Evolutionary conservation across 2,329 filamentous ascomycete genomes (phyloP).

Genomic region (Paracamarosporium sp.): DNA sequence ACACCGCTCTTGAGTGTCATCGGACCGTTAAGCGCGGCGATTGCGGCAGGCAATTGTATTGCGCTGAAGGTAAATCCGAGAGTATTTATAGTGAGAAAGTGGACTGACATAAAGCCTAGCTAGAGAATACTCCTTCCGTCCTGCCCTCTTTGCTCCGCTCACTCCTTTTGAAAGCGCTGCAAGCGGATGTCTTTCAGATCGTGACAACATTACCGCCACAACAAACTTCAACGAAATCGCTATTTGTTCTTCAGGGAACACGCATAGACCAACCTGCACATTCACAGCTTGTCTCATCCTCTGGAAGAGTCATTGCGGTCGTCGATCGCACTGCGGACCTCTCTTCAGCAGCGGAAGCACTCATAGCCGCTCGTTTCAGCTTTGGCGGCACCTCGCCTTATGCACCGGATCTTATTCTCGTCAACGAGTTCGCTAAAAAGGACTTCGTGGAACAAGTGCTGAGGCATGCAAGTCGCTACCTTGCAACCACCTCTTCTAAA

Average conservation of each 20-base stretch:
- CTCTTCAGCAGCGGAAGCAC: conserved; percentile 57
- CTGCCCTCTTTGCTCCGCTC: conserved; percentile 46
- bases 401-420: conserved; percentile 67
- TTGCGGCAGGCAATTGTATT: conserved; percentile 61
- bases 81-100: not conserved
- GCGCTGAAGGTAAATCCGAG: conserved; percentile 52
- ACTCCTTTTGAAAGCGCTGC: conserved; percentile 50
- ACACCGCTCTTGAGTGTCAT: conserved; percentile 58
- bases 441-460: conserved; percentile 60
- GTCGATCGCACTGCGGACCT: conserved; percentile 68
- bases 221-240: conserved; percentile 26
- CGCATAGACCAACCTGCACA: conserved; percentile 17
- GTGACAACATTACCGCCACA: conserved; percentile 40
- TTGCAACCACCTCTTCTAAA: conserved; percentile 14
- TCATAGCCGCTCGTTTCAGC: conserved; percentile 62
- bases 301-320: conserved; percentile 57
- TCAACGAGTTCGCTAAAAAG: conserved; percentile 68
- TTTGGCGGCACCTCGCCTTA: conserved; percentile 66
- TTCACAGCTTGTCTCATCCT: conserved; percentile 44
- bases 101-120: conserved; percentile 24
- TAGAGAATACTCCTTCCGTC: conserved; percentile 50
- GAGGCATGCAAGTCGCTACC: conserved; percentile 43
- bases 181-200: conserved; percentile 58
- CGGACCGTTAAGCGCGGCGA: conserved; percentile 53
- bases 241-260: conserved; percentile 45